Percentiles rank a stretch among this genome's conserved stretches.
Conservation (phyloP, 2,329 filamentous ascomycete genomes). For the Colletotrichum musae region DNA sequence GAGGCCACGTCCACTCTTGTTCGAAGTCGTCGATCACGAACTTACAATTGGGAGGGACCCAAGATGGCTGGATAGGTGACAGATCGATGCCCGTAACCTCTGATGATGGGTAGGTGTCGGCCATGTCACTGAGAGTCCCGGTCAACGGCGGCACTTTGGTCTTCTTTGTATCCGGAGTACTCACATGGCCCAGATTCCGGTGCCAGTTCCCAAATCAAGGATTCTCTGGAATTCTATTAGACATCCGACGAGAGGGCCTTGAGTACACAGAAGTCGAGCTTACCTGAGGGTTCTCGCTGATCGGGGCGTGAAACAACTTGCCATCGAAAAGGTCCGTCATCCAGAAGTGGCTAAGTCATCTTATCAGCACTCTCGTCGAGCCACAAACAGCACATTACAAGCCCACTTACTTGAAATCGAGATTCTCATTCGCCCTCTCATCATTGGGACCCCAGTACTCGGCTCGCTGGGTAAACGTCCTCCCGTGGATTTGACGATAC, state of each 20-base stretch:
- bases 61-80: slow-evolving; percentile 62
- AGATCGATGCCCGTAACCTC: slow-evolving; percentile 67
- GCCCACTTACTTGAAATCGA: slow-evolving; percentile 32
- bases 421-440: slow-evolving; percentile 40
- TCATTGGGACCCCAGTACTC: slow-evolving; percentile 46
- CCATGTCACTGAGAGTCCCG: slow-evolving; percentile 59
- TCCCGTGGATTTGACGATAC: slow-evolving; percentile 49
- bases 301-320: slow-evolving; percentile 54
- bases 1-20: slow-evolving; percentile 58
- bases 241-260: rapidly evolving
- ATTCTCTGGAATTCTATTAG: slow-evolving; percentile 49
- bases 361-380: too few relatives aligned
- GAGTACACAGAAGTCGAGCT: too few relatives aligned
- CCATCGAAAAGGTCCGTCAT: slow-evolving; percentile 49
- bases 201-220: slow-evolving; percentile 59
- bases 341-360: slow-evolving; percentile 14
- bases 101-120: slow-evolving; percentile 59
- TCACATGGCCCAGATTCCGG: slow-evolving; percentile 60
- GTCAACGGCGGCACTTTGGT: too few relatives aligned
- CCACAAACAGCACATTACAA: not conserved
- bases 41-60: slow-evolving; percentile 50
- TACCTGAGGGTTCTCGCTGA: slow-evolving; percentile 47
- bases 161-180: slow-evolving; percentile 38
- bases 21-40: slow-evolving; percentile 54
- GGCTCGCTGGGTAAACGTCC: slow-evolving; percentile 46